These are phyloP conservation scores for Picochlorum sp. DNA, from an alignment of 139 green algal genomes.

Conservation along the genomic window DNA sequence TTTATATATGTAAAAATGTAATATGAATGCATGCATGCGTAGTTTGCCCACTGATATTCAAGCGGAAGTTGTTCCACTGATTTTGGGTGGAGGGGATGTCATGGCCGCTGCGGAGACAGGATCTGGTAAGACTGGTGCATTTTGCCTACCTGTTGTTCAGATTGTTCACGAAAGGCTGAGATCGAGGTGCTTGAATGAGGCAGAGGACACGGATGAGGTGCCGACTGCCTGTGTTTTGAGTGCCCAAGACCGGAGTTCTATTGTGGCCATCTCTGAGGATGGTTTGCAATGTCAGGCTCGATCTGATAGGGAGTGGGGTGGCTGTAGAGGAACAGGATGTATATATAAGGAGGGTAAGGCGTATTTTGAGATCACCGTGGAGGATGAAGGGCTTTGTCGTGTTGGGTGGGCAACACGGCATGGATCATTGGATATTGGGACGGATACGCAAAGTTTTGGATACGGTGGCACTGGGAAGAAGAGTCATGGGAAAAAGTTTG, in stretches of 20 bases:
- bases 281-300: conserved; percentile 47
- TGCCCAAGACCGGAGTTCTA: conserved; percentile 42
- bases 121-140: conserved; percentile 83
- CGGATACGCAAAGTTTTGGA: conserved; percentile 48
- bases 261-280: conserved; percentile 43
- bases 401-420: conserved; percentile 55
- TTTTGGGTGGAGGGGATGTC: conserved; percentile 78
- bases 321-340: conserved; percentile 41
- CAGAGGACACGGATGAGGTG: background rate
- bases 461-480: conserved; percentile 72
- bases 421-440: conserved; percentile 56
- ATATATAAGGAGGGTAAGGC: conserved; percentile 27
- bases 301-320: conserved; percentile 44
- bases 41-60: conserved; percentile 73
- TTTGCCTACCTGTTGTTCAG: conserved; percentile 80
- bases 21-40: conserved; percentile 4
- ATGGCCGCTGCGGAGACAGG: conserved; percentile 86
- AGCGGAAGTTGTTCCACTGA: conserved; percentile 61
- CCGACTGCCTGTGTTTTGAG: conserved; percentile 25
- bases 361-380: conserved; percentile 51
- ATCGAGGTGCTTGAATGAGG: background rate
- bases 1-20: background rate
- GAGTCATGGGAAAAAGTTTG: conserved; percentile 49
- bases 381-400: conserved; percentile 62
- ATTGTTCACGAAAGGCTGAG: conserved; percentile 52